Evolutionary conservation across 768 basidiomycete species (phyloP), one percentile per base, ranked within the genome.

Genomic region (Piloderma croceum): DNA sequence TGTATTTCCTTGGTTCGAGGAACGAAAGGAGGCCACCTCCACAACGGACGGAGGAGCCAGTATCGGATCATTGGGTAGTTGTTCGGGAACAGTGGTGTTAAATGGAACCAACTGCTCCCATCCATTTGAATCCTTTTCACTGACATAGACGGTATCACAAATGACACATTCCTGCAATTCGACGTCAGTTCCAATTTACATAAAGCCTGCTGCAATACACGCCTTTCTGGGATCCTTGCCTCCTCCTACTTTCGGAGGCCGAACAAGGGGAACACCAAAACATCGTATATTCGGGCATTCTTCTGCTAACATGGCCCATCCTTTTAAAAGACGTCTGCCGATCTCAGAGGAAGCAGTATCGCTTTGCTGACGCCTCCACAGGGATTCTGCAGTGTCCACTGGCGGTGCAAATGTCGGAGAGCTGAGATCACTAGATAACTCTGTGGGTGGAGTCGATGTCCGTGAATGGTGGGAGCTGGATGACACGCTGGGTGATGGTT

Each of bases 221-320:
- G 82, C 87, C 73, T 82, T 88, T 45, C 73, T 68, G 15, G 77
- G 77, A 61, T 83, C 75, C 49, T 76, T 77, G 44, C 69, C 74
- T 13, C 70, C 70, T 5, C 76, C 74, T 12, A 66, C 48, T 56
- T 76, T 84, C 15, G 87, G 85, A 27, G 83, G 83, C 36, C 88
- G 69, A 44, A 91, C 82, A 11, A 92, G 76, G n/a, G 90, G 90
- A 5, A 90, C 68, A 10, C 88, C 88, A 59, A 78, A 82, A 54
- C 90, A 92, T 18, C 62, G 57, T 4, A 56, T 48, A 50, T 76
- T 83, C 0, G 78, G 76, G 53, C 90, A 92, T 62, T 90, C 87
- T 25, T 91, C 87, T 18, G 73, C 86, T n/a, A 92, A 69, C 84
- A 92, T 87, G 1, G 90, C 79, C 86, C 87, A 92, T 29, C 85